Base-by-base conservation (phyloP, 306 rosid species). In the Quercus glauca region DNA sequence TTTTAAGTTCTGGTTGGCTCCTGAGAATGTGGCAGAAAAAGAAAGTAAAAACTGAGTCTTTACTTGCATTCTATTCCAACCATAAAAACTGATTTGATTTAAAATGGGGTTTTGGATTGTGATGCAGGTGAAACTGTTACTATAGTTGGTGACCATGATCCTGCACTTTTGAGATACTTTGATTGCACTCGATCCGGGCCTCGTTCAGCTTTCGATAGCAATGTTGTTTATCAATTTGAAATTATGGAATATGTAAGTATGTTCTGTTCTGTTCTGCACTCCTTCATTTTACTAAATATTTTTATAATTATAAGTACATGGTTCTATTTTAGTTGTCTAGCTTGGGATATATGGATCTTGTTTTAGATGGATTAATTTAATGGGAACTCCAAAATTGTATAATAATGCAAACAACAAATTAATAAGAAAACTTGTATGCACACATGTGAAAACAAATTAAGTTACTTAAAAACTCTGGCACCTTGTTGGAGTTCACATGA, bases 171-270 rank as follows among this genome's bases (percentile, higher is more conserved):
- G 86, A 93, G 83, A 53, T 93, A 93, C 84, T 92, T 94, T 79
- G 99, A 95, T 78, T 95, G 90, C 80, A 89, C 91, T 25, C 93
- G 89, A 68, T 87, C 93, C 0, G 91, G 93, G n/a, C 91, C 91
- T 74, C 93, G 89, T 43, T 87, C 89, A 1, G 91, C 93, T 79
- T 89, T 89, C 25, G 93, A 89, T 56, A 82, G 84, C 88, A 85
- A 87, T 75, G 93, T 89, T 83, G 91, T 89, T 65, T 87, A 79
- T 80, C 99, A 92, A 86, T 94, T 94, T 76, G 99, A 94, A 73
- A 91, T 90, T 73, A 95, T 95, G 99, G 98, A 93, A 95, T 93
- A 93, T 74, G 99, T 95, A 89, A 90, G 98, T 78, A 73, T 71
- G 37, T 64, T 76, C 51, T 68, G 52, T 45, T 0, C 15, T 18